Evolutionary conservation across 169 alveolate species (phyloP).

Genomic region (Plasmodium inui): DNA sequence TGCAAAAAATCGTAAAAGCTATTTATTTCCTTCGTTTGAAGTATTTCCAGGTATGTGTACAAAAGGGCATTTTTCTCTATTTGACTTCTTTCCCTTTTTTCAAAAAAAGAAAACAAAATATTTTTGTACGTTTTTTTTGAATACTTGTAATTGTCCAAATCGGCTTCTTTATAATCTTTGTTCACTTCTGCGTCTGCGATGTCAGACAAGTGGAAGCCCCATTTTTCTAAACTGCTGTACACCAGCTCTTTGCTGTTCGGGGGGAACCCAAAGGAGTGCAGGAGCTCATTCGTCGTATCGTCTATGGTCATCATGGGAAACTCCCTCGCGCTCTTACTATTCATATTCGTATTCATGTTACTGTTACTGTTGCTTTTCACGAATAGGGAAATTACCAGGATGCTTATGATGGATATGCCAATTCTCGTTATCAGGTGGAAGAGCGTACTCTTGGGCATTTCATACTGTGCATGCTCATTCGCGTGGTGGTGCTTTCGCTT

Average conservation of each 20-base stretch:
- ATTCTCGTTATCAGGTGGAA: conserved; percentile 30
- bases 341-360: neutral
- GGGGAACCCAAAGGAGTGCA: conserved; percentile 63
- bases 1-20: conserved; percentile 71
- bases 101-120: conserved; percentile 65
- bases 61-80: conserved; percentile 48
- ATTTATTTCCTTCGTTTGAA: conserved; percentile 48
- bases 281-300: conserved; percentile 5
- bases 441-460: conserved; percentile 16
- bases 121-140: conserved; percentile 60
- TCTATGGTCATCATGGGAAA: neutral
- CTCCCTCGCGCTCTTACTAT: neutral
- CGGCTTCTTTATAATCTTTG: conserved; percentile 28
- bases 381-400: conserved; percentile 19
- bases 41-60: conserved; percentile 50
- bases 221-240: conserved; percentile 57
- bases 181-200: conserved; percentile 68
- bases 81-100: conserved; percentile 8
- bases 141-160: conserved; percentile 58
- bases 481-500: neutral
- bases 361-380: conserved; percentile 35
- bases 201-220: conserved; percentile 71
- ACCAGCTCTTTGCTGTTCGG: conserved; percentile 56
- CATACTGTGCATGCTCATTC: conserved; percentile 17
- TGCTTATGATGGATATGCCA: conserved; percentile 48